phyloP scores from a whole-genome alignment of 2,329 filamentous ascomycete species.

The Fusarium pseudocircinatum region DNA sequence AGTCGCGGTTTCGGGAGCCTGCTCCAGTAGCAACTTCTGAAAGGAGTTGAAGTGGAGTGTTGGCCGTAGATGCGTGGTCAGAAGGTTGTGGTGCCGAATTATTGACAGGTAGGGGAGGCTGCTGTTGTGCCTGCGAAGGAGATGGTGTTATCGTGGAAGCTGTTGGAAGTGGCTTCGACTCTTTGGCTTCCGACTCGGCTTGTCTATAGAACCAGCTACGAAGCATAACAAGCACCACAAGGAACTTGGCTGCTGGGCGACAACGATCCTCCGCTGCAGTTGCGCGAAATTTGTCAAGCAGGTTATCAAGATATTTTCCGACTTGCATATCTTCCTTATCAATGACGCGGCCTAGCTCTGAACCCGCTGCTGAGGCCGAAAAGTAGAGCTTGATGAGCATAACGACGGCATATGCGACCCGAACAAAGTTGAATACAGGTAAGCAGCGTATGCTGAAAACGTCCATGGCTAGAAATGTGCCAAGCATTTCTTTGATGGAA shows the following conservation, averaged over 20 bases:
- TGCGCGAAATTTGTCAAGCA: slow-evolving; percentile 73
- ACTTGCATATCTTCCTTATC: slow-evolving; percentile 73
- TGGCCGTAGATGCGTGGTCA: slow-evolving; percentile 48
- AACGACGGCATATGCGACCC: slow-evolving; percentile 76
- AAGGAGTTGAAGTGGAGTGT: slow-evolving; percentile 65
- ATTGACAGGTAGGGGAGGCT: slow-evolving; percentile 12
- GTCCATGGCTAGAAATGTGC: slow-evolving; percentile 71
- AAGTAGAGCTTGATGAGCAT: slow-evolving; percentile 80
- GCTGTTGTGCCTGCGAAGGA: slow-evolving; percentile 23
- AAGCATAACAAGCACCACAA: slow-evolving; percentile 75
- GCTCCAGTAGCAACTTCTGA: slow-evolving; percentile 64
- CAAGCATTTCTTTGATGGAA: slow-evolving; percentile 73
- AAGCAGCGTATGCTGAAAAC: slow-evolving; percentile 67
- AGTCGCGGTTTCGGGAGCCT: slow-evolving; percentile 22
- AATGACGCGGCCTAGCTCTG: slow-evolving; percentile 76
- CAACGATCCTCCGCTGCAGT: slow-evolving; percentile 71
- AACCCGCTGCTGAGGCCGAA: slow-evolving; percentile 69
- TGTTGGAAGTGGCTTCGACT: slow-evolving; percentile 4
- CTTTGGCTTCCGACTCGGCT: slow-evolving; percentile 44
- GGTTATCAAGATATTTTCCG: slow-evolving; percentile 72
- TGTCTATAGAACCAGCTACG: slow-evolving; percentile 73
- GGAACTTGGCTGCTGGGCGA: slow-evolving; percentile 74
- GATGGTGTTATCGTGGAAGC: slow-evolving; percentile 19
- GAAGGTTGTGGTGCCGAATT: slow-evolving; percentile 24
- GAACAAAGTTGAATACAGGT: slow-evolving; percentile 76